Percentiles rank a stretch among this genome's conserved stretches.
These are phyloP conservation scores for Magnaporthiopsis incrustans DNA, from an alignment of 2,329 filamentous ascomycete species.

Conservation along the genomic window DNA sequence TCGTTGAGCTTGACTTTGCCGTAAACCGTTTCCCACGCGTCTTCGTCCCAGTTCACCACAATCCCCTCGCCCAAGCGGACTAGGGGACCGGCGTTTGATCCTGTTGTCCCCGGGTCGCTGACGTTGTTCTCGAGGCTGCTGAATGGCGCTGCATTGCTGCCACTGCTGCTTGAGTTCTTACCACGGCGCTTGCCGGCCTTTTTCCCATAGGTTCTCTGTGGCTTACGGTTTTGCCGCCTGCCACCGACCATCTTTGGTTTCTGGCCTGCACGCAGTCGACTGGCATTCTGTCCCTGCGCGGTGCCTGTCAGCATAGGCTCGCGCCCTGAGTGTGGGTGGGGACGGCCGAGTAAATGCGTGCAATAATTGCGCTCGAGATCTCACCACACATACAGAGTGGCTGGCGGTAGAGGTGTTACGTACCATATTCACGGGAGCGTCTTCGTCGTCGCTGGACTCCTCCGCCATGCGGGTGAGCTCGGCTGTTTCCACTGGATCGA, in stretches of 20 bases:
- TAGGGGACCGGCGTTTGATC: constrained; percentile 46
- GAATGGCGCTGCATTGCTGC: constrained; percentile 17
- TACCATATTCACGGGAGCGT: constrained; percentile 26
- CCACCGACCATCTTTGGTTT: constrained; percentile 5
- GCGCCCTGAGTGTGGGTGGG: background rate
- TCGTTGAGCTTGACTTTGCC: constrained; percentile 36
- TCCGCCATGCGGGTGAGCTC: constrained; percentile 47
- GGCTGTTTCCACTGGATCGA: constrained; percentile 18
- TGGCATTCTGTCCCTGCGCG: background rate
- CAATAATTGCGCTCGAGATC: background rate
- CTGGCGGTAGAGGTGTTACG: constrained; percentile 8
- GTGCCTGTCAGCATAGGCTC: background rate
- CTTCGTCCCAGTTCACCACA: constrained; percentile 74
- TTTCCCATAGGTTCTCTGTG: constrained; percentile 37
- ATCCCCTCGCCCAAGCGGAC: constrained; percentile 78
- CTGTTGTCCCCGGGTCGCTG: constrained; percentile 23
- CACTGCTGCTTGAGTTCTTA: constrained; percentile 29
- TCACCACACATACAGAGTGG: no score
- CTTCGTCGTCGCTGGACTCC: constrained; percentile 47
- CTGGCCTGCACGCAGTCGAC: background rate
- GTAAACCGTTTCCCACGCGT: constrained; percentile 67
- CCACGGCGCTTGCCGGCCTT: constrained; percentile 38
- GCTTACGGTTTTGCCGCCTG: constrained; percentile 21
- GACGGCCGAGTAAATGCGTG: background rate
- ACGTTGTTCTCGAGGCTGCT: constrained; percentile 15